Conservation (phyloP, 2,329 filamentous ascomycete genomes). For the Trichophyton mentagrophytes region DNA sequence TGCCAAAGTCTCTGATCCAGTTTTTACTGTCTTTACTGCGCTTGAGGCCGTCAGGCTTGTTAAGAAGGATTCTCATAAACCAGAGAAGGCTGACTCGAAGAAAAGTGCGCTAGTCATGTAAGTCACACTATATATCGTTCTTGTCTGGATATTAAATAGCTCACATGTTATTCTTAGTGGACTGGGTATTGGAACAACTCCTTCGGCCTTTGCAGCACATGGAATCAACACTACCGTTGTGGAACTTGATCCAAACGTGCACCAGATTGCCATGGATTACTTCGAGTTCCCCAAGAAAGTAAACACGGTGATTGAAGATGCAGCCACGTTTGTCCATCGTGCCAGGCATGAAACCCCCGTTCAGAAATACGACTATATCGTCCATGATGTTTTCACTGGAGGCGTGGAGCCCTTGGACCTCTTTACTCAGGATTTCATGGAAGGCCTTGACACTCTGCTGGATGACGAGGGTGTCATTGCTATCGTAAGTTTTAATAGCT, state of each 20-base stretch:
- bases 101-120: conserved; percentile 77
- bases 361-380: conserved; percentile 68
- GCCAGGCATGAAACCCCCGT: conserved; percentile 37
- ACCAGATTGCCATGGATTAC: conserved; percentile 69
- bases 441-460: conserved; percentile 56
- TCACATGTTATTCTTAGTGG: conserved; percentile 43
- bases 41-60: conserved; percentile 81
- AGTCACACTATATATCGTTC: conserved; percentile 23
- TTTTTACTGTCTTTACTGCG: conserved; percentile 94
- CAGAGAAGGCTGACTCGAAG: conserved; percentile 42
- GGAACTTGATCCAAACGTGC: conserved; percentile 83
- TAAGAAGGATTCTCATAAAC: conserved; percentile 37
- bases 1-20: conserved; percentile 60
- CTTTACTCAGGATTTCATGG: conserved; percentile 76
- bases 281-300: conserved; percentile 70
- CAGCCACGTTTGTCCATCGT: conserved; percentile 51
- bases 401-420: conserved; percentile 80
- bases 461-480: conserved; percentile 71
- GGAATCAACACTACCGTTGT: conserved; percentile 88
- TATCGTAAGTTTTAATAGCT: conserved; percentile 49
- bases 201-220: conserved; percentile 71
- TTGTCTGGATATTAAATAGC: background rate
- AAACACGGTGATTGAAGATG: conserved; percentile 68
- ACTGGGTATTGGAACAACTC: conserved; percentile 82
- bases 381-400: conserved; percentile 96